phyloP scores from a whole-genome alignment of 768 basidiomycete species.

The Lentinus tigrinus region DNA sequence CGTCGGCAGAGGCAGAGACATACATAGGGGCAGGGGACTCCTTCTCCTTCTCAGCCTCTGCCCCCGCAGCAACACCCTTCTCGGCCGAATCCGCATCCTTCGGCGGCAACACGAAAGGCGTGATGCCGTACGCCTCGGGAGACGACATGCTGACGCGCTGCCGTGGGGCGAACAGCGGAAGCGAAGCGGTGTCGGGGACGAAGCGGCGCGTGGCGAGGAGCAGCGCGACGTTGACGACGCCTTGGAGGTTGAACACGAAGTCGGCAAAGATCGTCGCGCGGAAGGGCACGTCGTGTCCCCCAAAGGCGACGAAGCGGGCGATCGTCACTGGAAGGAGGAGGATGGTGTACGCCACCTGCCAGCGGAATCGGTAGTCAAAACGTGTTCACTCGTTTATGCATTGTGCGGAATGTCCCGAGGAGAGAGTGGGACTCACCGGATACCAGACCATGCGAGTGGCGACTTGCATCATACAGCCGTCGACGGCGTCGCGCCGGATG shows the following conservation, averaged over 20 bases:
- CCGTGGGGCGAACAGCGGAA: constrained; percentile 29
- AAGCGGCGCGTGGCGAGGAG: constrained; percentile 30
- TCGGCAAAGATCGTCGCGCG: constrained; percentile 32
- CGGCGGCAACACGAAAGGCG: constrained; percentile 28
- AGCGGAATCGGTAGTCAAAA: too few species aligned
- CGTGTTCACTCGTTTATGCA: too few species aligned
- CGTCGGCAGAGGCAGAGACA: too few species aligned
- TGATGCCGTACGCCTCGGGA: constrained; percentile 27
- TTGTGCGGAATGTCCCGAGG: too few species aligned
- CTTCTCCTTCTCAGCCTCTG: background rate
- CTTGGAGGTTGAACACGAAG: constrained; percentile 34
- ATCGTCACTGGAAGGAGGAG: constrained; percentile 35
- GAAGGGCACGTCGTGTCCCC: constrained; percentile 28
- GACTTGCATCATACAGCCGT: constrained; percentile 31
- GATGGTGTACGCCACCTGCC: constrained; percentile 31
- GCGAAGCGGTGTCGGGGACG: constrained; percentile 26
- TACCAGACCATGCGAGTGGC: constrained; percentile 36
- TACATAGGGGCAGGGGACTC: too few species aligned
- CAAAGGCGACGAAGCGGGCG: constrained; percentile 31
- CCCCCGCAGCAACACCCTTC: background rate
- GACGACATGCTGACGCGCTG: constrained; percentile 24
- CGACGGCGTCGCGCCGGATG: constrained; percentile 32
- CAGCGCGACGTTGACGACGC: constrained; percentile 32
- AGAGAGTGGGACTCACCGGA: background rate
- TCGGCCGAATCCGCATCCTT: background rate